Evolutionary conservation across 176 grass and related monocot species (phyloP).

Genomic region (Carex littledalei): DNA sequence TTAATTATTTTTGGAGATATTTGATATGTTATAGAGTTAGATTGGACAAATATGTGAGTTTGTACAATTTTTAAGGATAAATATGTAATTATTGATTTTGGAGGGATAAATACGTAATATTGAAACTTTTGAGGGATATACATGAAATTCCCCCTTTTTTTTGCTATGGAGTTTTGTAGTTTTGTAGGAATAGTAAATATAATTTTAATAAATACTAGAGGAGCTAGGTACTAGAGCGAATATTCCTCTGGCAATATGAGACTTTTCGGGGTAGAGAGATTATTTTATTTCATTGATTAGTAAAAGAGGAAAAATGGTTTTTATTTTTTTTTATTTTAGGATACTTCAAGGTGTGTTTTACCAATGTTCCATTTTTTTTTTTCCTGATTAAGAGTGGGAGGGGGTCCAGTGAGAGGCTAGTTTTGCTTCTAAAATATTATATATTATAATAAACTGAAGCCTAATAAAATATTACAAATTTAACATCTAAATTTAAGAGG

Average conservation of each 20-base stretch:
- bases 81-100: too few species aligned
- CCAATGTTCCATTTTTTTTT: background rate
- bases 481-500: slow-evolving; percentile 18
- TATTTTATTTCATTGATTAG: background rate
- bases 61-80: too few species aligned
- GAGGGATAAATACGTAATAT: too few species aligned
- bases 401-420: background rate
- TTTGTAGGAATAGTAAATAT: background rate
- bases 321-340: too few species aligned
- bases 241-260: background rate
- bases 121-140: too few species aligned
- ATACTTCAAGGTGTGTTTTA: background rate
- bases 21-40: too few species aligned
- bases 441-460: background rate
- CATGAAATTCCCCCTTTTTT: background rate
- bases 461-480: slow-evolving; percentile 13
- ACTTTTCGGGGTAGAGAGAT: background rate
- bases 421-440: slow-evolving; percentile 16
- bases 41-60: too few species aligned
- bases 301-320: too few species aligned
- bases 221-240: background rate
- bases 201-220: background rate
- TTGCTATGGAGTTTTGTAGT: background rate
- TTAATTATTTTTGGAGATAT: too few species aligned
- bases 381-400: background rate